phyloP scores from a whole-genome alignment of 176 grass and related monocot genomes.

The Elymus sibiricus region DNA sequence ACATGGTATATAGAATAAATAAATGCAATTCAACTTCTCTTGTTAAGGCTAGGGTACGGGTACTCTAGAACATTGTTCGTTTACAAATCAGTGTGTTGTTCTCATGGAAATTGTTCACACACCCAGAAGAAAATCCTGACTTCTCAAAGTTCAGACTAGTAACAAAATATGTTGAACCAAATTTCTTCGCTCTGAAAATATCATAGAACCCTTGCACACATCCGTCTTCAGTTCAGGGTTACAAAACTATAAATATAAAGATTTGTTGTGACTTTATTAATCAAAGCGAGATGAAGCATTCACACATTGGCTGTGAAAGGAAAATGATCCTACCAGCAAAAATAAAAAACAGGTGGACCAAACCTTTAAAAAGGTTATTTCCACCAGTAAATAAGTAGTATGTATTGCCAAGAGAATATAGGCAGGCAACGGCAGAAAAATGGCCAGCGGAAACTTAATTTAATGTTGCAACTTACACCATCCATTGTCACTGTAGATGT shows the following conservation, averaged over 20 bases:
- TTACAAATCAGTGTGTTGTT: not conserved
- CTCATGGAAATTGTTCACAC: conserved; percentile 24
- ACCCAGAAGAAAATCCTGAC: not conserved
- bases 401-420: conserved; percentile 9
- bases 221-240: conserved; percentile 6
- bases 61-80: too few relatives aligned
- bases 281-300: conserved; percentile 20
- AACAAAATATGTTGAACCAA: conserved; percentile 21
- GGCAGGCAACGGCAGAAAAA: conserved; percentile 21
- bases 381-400: not conserved
- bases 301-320: not conserved
- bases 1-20: not conserved
- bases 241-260: not conserved
- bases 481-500: conserved; percentile 92
- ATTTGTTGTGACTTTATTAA: conserved; percentile 10
- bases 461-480: conserved; percentile 75
- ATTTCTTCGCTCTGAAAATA: conserved; percentile 5
- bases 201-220: not conserved
- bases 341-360: not conserved
- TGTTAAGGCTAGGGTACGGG: too few relatives aligned
- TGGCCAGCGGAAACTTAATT: conserved; percentile 20
- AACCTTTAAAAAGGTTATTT: conserved; percentile 13
- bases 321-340: not conserved
- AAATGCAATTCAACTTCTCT: conserved; percentile 9
- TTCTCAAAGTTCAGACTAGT: conserved; percentile 6